Base-by-base conservation (phyloP, 257 asterid species). In the Misopates orontium region DNA sequence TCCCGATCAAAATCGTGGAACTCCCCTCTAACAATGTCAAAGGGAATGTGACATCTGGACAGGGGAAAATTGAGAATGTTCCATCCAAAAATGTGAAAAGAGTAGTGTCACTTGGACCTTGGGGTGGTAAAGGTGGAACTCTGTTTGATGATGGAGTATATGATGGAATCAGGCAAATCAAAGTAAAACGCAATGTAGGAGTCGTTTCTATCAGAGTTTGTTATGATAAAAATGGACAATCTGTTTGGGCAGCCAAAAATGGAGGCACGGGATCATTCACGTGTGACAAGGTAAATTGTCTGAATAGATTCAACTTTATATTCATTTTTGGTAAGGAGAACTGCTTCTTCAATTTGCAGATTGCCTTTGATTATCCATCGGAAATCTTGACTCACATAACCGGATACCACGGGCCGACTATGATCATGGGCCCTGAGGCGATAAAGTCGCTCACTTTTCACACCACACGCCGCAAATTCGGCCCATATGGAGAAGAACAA, bases 71-170 rank as follows among this genome's bases (percentile, higher is more conserved):
- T 11, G 86, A 82, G 79, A 79, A 74, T 54, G 70, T 73, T n/a
- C 70, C 87, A 21, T 72, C 88, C n/a, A n/a, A n/a, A 0, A 75
- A 69, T 25, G 53, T 52, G 10, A 73, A 59, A 19, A 87, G 87
- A 56, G 77, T 85, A 11, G 63, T 83, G 53, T 79, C 84, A 8
- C 87, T 73, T 52, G 91, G 94, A 40, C 83, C 95, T 1, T 88
- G 94, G 94, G 98, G 96, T 22, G 98, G 95, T 28, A 66, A 8
- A 44, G 96, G 95, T 1, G 98, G 98, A 20, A 76, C 69, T 72
- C 54, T 66, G 40, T 91, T 91, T 50, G 92, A 86, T 20, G 95
- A 91, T 52, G 96, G 98, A 70, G 73, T 82, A 5, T 82, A 88
- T 55, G 90, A 83, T 66, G 98, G 95, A 17, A 73, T 86, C 48